Conservation (phyloP, 257 asterid genomes). For the Gardenia jasminoides region DNA sequence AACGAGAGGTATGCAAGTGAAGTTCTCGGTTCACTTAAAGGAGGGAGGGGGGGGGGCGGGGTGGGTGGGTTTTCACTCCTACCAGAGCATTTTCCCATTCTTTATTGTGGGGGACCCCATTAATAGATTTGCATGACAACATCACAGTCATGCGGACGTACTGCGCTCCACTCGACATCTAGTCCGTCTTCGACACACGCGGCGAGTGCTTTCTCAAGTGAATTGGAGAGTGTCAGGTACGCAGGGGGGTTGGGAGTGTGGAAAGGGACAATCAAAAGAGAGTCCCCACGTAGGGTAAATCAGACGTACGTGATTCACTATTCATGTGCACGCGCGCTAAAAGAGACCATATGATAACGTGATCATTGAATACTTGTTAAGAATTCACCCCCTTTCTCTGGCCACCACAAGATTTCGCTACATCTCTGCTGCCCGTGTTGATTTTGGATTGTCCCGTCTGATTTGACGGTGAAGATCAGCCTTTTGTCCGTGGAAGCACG, state of each 20-base stretch:
- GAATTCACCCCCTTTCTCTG: background rate
- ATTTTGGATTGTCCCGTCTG: conserved; percentile 2
- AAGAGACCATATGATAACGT: conserved; percentile 28
- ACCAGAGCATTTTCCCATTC: background rate
- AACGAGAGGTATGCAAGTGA: too few species aligned
- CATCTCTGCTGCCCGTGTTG: background rate
- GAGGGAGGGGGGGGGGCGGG: too few species aligned
- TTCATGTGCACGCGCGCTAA: conserved; percentile 40
- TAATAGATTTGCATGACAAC: conserved; percentile 20
- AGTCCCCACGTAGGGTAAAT: conserved; percentile 11
- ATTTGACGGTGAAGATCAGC: conserved; percentile 18
- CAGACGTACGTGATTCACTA: conserved; percentile 26
- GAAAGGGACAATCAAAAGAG: background rate
- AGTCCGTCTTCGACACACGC: conserved; percentile 9
- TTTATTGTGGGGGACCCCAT: conserved; percentile 7
- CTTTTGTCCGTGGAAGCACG: background rate
- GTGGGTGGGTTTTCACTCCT: too few species aligned
- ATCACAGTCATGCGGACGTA: conserved; percentile 1
- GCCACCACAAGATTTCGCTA: conserved; percentile 24
- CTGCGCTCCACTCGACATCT: background rate
- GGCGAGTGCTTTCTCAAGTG: background rate
- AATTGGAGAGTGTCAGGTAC: background rate
- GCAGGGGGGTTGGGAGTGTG: background rate
- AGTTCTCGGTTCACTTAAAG: too few species aligned
- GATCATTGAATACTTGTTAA: conserved; percentile 32